phyloP scores from a whole-genome alignment of 306 rosid genomes.

The Canavalia gladiata region DNA sequence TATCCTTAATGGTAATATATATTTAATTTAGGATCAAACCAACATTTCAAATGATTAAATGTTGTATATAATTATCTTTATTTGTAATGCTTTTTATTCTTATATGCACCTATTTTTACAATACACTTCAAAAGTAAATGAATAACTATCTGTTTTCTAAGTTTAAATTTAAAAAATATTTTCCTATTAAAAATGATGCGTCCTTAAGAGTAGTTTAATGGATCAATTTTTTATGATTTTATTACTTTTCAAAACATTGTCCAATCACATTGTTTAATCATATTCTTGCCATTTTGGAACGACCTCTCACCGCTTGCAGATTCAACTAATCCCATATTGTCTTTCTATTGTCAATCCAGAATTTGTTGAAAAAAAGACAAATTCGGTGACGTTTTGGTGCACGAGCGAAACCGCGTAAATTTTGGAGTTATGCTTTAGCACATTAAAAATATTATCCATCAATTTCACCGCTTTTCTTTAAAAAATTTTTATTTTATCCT shows the following conservation, averaged over 20 bases:
- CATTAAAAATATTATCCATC: background rate
- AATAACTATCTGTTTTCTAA: too few species aligned
- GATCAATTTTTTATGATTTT: background rate
- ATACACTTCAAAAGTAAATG: too few species aligned
- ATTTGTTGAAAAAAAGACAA: slow-evolving; percentile 29
- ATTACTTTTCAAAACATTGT: slow-evolving; percentile 4
- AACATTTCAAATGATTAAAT: too few species aligned
- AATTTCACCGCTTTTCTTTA: background rate
- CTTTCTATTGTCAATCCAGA: slow-evolving; percentile 23
- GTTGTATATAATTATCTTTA: too few species aligned
- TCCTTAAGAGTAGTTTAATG: background rate
- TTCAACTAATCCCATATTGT: background rate
- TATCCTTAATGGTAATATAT: too few species aligned
- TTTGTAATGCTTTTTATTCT: too few species aligned
- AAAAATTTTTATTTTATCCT: background rate
- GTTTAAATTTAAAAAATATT: too few species aligned
- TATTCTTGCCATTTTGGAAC: background rate
- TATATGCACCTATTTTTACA: too few species aligned
- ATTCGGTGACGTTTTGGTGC: background rate
- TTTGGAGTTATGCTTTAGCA: slow-evolving; percentile 13
- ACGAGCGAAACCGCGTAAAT: slow-evolving; percentile 27
- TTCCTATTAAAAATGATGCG: background rate
- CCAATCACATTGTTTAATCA: background rate
- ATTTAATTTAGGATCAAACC: too few species aligned
- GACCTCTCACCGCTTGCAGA: background rate